phyloP scores from a whole-genome alignment of 495 filamentous ascomycete genomes.

The Eremomyces bilateralis region DNA sequence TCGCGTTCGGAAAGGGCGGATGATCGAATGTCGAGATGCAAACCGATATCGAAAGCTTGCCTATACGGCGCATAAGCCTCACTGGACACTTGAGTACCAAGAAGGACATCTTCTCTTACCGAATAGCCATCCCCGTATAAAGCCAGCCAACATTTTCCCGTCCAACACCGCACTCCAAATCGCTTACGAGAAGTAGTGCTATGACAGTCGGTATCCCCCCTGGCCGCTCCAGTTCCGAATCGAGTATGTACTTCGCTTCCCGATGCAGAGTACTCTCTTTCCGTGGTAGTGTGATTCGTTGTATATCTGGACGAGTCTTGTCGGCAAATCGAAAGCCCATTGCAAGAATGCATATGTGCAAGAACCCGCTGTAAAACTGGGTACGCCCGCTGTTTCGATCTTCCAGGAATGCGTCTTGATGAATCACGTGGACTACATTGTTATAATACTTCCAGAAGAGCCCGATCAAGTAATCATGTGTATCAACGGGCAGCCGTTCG shows the following conservation, averaged over 20 bases:
- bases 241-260: constrained; percentile 30
- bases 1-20: constrained; percentile 21
- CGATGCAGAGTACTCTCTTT: constrained; percentile 29
- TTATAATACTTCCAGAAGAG: constrained; percentile 32
- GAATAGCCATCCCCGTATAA: constrained; percentile 26
- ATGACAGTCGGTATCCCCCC: constrained; percentile 29
- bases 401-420: constrained; percentile 26
- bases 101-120: background rate
- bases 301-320: constrained; percentile 25
- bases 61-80: constrained; percentile 7
- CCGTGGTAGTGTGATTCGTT: constrained; percentile 22
- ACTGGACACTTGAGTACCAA: background rate
- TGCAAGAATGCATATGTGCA: constrained; percentile 30
- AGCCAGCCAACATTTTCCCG: constrained; percentile 31
- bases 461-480: constrained; percentile 29
- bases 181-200: constrained; percentile 27
- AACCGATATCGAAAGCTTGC: constrained; percentile 27
- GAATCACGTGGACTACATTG: constrained; percentile 23
- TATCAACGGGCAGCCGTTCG: constrained; percentile 19
- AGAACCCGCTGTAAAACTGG: constrained; percentile 27
- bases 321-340: constrained; percentile 29
- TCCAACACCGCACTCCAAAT: constrained; percentile 29
- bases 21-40: constrained; percentile 22
- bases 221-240: constrained; percentile 27
- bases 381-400: constrained; percentile 22